Evolutionary conservation across 2,329 filamentous ascomycete genomes (phyloP).

Genomic region (Emmonsiellopsis sp.): DNA sequence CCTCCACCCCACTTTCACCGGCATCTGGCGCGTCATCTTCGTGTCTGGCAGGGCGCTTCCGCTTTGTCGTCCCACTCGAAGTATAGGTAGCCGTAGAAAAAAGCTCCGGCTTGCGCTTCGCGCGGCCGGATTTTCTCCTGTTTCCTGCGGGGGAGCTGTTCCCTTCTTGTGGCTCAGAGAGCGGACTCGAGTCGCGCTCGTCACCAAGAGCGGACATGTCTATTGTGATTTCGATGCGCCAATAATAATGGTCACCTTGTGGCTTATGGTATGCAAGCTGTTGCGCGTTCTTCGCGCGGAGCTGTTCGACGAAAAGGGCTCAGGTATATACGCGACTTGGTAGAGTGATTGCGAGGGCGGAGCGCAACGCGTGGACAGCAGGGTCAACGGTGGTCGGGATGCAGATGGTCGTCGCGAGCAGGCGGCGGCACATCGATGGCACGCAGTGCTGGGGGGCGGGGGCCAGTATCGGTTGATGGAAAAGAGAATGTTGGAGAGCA

Average conservation of each 20-base stretch:
- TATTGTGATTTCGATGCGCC: neutral
- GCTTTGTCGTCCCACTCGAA: slow-evolving; percentile 27
- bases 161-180: slow-evolving; percentile 8
- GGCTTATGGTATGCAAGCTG: neutral
- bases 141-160: slow-evolving; percentile 19
- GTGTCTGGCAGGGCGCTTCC: slow-evolving; percentile 38
- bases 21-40: slow-evolving; percentile 20
- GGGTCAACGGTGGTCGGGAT: neutral
- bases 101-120: slow-evolving; percentile 32
- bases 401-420: neutral
- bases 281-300: neutral
- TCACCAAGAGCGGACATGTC: slow-evolving; percentile 1
- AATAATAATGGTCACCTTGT: neutral
- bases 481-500: neutral
- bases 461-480: neutral
- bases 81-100: slow-evolving; percentile 26
- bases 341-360: neutral
- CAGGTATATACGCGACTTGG: neutral
- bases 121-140: slow-evolving; percentile 36
- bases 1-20: slow-evolving; percentile 23
- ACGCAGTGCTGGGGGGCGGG: neutral
- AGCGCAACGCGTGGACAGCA: neutral
- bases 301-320: neutral
- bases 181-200: slow-evolving; percentile 13
- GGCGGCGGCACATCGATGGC: neutral